phyloP scores from a whole-genome alignment of 1,139 yeast species.

The Pneumocystis oryctolagi region DNA sequence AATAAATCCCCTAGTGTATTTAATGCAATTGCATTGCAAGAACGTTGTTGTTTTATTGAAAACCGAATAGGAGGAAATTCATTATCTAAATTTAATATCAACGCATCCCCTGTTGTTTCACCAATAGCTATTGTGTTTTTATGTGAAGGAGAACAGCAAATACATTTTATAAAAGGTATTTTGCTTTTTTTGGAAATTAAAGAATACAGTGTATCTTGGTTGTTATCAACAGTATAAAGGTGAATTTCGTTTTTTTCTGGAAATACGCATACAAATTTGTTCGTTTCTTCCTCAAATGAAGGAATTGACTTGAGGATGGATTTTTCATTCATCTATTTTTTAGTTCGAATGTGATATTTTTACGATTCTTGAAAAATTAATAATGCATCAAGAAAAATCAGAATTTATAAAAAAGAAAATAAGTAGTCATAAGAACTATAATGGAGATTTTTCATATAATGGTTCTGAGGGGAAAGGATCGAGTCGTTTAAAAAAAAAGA shows the following conservation, averaged over 20 bases:
- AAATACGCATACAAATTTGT: neutral
- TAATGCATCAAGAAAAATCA: neutral
- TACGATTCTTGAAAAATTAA: neutral
- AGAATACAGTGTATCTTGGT: neutral
- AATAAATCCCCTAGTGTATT: conserved; percentile 37
- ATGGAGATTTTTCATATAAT: neutral
- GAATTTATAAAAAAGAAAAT: neutral
- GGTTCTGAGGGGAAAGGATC: conserved; percentile 27
- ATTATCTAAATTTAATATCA: neutral
- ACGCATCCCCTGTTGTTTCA: neutral
- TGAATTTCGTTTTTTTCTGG: neutral
- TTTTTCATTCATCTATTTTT: neutral
- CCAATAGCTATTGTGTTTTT: neutral
- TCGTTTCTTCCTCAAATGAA: neutral
- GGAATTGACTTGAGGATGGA: neutral
- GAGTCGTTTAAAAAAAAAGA: conserved; percentile 38
- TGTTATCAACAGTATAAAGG: neutral
- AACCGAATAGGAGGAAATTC: conserved; percentile 5
- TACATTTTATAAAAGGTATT: neutral
- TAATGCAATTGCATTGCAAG: conserved; percentile 62
- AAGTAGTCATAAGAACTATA: neutral
- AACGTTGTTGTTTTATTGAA: conserved; percentile 36
- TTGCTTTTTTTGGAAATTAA: neutral
- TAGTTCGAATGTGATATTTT: neutral
- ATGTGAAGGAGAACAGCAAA: neutral